Evolutionary conservation across 164 flowering plant genomes (phyloP), one percentile per base, ranked within the genome.

Genomic region (Magnolia changhungtana): DNA sequence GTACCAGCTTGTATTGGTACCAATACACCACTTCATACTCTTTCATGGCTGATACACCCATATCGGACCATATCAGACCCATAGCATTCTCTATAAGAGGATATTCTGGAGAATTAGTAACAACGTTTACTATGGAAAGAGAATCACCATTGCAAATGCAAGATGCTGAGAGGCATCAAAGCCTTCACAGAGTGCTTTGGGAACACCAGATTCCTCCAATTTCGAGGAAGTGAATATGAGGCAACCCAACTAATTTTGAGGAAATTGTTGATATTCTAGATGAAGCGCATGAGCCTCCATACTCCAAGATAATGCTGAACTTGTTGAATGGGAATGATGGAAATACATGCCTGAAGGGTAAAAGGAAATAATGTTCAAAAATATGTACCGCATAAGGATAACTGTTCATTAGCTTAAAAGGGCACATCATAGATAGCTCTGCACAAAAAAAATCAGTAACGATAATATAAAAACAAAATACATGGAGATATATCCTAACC

Each of bases 301-400:
- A 90, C 78, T 89, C 94, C 82, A 90, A 69, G 72, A 90, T 82
- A n/a, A 80, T 71, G 77, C 82, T 23, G 74, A 89, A 90, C 70
- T 83, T 75, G 71, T 85, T 68, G 76, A 89, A 84, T 23, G 90
- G 90, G 83, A 90, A 82, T 27, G 83, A 80, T 23, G 83, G 69
- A 78, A 85, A 82, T 50, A 86, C 51, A 51, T 76, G 71, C 88
- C 93, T 88, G 63, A 66, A 72, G 75, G 23, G 31, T n/a, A 31
- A 65, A 73, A 29, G 71, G 21, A 73, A 51, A 49, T 49, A 3
- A 70, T 61, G 24, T 49, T 63, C 16, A 61, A 69, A 23, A n/a
- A 20, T 67, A 67, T 77, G 3, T 31, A 55, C 7, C 31, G 71
- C 71, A 13, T 13, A 65, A 65, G 68, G 4, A 23, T 21, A 65